These are phyloP conservation scores for Aspergillus kassunensis DNA, from an alignment of 495 filamentous ascomycete genomes.

Conservation along the genomic window DNA sequence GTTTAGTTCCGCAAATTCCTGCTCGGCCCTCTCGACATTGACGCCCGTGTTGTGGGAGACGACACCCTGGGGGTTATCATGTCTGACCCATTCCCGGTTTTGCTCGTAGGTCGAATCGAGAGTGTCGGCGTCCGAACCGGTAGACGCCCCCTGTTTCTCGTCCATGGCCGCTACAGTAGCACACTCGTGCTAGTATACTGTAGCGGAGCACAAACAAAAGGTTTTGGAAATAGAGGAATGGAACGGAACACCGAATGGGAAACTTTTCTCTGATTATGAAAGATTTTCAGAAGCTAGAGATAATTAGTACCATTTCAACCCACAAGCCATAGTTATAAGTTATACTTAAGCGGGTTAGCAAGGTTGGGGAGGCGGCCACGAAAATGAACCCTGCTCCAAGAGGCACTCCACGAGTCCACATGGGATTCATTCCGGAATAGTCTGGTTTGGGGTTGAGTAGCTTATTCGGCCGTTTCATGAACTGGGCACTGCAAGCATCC, in stretches of 20 bases:
- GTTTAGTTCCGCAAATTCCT: constrained; percentile 72
- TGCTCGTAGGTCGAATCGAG: constrained; percentile 26
- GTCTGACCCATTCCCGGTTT: constrained; percentile 28
- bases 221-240: neutral
- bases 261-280: neutral
- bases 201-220: neutral
- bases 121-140: constrained; percentile 26
- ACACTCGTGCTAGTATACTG: constrained; percentile 1
- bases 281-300: neutral
- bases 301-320: neutral
- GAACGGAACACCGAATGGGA: neutral
- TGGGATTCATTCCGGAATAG: neutral
- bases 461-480: neutral
- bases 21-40: constrained; percentile 68
- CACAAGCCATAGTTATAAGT: neutral
- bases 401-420: neutral
- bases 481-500: too few species aligned
- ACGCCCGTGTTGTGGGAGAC: constrained; percentile 47
- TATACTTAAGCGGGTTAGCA: constrained; percentile 1
- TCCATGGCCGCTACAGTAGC: neutral
- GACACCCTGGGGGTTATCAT: constrained; percentile 42
- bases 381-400: neutral
- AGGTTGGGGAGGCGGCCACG: neutral
- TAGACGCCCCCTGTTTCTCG: neutral
- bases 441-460: constrained; percentile 2